Evolutionary conservation across 352 stramenopile species (phyloP).

Genomic region (Salisapilia sapeloensis): DNA sequence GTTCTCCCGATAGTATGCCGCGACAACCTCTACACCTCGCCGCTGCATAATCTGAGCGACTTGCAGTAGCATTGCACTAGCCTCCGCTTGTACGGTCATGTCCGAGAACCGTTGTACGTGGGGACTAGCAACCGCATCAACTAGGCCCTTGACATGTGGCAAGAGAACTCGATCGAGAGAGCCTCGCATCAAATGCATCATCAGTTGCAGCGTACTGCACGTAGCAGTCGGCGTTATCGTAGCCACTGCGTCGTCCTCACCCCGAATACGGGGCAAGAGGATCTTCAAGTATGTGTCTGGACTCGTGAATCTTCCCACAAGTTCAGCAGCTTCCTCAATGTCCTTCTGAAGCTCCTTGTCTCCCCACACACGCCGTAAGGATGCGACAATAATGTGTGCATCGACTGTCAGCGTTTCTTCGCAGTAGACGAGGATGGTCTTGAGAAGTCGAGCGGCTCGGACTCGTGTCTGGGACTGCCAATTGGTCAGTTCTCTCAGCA

Average conservation of each 20-base stretch:
- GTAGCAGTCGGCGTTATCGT: slow-evolving; percentile 9
- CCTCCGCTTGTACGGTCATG: slow-evolving; percentile 8
- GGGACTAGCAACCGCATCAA: slow-evolving; percentile 16
- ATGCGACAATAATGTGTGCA: slow-evolving; percentile 51
- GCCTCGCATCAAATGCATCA: slow-evolving; percentile 26
- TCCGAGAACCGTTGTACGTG: slow-evolving; percentile 32
- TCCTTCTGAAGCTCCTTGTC: slow-evolving; percentile 10
- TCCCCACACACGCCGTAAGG: slow-evolving; percentile 36
- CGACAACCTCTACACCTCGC: too few species aligned
- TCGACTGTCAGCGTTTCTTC: slow-evolving; percentile 91
- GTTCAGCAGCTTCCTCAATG: slow-evolving; percentile 23
- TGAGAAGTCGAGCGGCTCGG: slow-evolving; percentile 77
- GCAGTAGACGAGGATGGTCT: slow-evolving; percentile 83
- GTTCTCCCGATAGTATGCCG: too few species aligned
- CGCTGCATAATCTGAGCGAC: slow-evolving; percentile 22
- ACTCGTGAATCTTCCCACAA: slow-evolving; percentile 38
- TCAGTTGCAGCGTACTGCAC: slow-evolving; percentile 20
- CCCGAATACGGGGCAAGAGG: slow-evolving; percentile 35
- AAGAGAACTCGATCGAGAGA: slow-evolving; percentile 40
- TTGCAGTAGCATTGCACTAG: slow-evolving; percentile 14
- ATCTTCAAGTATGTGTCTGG: slow-evolving; percentile 50
- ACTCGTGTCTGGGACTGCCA: slow-evolving; percentile 77
- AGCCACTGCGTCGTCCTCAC: slow-evolving; percentile 21
- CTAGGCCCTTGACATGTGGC: slow-evolving; percentile 31
- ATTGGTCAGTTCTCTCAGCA: slow-evolving; percentile 84